Conservation (phyloP, 1,139 yeast genomes). For the Hansenula lynferdii region DNA sequence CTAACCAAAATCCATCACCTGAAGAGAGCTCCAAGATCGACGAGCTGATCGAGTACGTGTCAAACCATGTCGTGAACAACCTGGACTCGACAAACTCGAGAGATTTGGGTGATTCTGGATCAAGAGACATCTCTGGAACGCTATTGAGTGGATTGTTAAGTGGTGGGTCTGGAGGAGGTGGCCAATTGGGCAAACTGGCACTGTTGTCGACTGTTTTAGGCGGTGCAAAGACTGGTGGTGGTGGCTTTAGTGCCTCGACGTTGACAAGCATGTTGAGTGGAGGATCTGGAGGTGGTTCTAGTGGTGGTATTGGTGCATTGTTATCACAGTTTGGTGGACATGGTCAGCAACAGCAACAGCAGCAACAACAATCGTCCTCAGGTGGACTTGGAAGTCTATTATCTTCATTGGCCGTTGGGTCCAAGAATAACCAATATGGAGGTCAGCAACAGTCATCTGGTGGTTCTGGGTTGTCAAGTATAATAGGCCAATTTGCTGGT, state of each 20-base stretch:
- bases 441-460: too few relatives aligned
- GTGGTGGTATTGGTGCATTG: too few relatives aligned
- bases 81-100: conserved; percentile 16
- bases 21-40: conserved; percentile 17
- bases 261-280: conserved; percentile 15
- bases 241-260: conserved; percentile 12
- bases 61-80: conserved; percentile 18
- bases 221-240: conserved; percentile 4
- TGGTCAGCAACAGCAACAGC: neutral
- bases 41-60: conserved; percentile 13
- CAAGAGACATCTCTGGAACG: conserved; percentile 14
- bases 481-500: neutral
- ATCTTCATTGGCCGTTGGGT: conserved; percentile 8
- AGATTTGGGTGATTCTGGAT: conserved; percentile 12
- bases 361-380: neutral
- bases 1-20: conserved; percentile 14
- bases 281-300: conserved; percentile 5
- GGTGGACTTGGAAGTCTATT: neutral
- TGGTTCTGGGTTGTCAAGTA: neutral
- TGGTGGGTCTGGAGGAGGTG: conserved; percentile 14
- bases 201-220: conserved; percentile 16
- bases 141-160: conserved; percentile 16
- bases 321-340: conserved; percentile 9
- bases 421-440: too few relatives aligned
- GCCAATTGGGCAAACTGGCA: conserved; percentile 14